A percentile compares a stretch with the other conserved stretches of the same genome.
Evolutionary conservation across 306 rosid genomes (phyloP).

Genomic region (Trifolium pratense): DNA sequence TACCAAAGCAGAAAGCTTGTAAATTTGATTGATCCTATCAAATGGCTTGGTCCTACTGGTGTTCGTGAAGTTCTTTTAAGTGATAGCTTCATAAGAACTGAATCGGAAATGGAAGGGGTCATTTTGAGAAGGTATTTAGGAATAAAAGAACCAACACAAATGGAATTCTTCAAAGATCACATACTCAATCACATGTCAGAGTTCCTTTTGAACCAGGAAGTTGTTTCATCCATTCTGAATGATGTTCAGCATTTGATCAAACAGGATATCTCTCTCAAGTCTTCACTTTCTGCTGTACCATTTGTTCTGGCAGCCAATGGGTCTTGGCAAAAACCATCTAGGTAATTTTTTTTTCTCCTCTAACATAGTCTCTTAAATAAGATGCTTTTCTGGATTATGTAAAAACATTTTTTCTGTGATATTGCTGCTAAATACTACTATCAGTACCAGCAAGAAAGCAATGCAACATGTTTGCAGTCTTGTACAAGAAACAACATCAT

Average conservation of each 20-base stretch:
- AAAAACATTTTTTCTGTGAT: slow-evolving; percentile 2
- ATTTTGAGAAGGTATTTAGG: slow-evolving; percentile 73
- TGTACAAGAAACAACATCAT: slow-evolving; percentile 27
- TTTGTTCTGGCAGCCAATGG: slow-evolving; percentile 93
- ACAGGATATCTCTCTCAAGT: slow-evolving; percentile 69
- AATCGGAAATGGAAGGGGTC: slow-evolving; percentile 78
- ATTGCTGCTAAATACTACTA: slow-evolving; percentile 10
- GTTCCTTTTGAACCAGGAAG: slow-evolving; percentile 62
- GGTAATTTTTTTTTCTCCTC: slow-evolving; percentile 51
- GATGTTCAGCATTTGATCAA: slow-evolving; percentile 73
- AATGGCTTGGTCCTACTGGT: slow-evolving; percentile 86
- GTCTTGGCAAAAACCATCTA: slow-evolving; percentile 87
- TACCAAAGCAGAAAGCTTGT: slow-evolving; percentile 76
- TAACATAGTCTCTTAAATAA: not conserved
- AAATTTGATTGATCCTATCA: slow-evolving; percentile 78
- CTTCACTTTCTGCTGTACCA: slow-evolving; percentile 63
- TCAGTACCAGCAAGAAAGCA: slow-evolving; percentile 14
- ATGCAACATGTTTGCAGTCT: slow-evolving; percentile 8
- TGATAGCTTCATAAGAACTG: slow-evolving; percentile 81
- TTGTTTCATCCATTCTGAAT: slow-evolving; percentile 68
- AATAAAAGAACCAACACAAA: slow-evolving; percentile 73
- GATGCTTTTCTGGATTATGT: slow-evolving; percentile 14
- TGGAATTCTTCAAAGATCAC: slow-evolving; percentile 84
- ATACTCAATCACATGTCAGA: slow-evolving; percentile 74
- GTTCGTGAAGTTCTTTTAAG: slow-evolving; percentile 73